Evolutionary conservation across 2,329 filamentous ascomycete genomes (phyloP).

Genomic region (Claviceps fusiformis): DNA sequence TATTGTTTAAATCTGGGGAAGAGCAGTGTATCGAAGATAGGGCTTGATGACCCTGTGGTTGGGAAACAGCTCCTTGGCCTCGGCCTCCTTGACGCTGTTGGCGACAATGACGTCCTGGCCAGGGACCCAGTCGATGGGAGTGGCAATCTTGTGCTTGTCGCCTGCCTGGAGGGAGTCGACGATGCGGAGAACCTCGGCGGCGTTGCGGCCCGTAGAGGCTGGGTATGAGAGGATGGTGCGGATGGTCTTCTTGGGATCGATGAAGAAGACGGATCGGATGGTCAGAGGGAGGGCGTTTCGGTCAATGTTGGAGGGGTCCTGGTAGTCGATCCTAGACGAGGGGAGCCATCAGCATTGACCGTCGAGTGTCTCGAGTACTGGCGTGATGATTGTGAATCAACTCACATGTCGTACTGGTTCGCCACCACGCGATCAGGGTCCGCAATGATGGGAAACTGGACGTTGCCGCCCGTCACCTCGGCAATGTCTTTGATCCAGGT

Average conservation of each 20-base stretch:
- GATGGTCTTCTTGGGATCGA: conserved; percentile 89
- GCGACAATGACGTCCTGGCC: conserved; percentile 91
- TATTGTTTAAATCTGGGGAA: conserved; percentile 45
- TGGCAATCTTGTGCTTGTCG: conserved; percentile 79
- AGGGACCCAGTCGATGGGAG: conserved; percentile 79
- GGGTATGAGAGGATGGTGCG: conserved; percentile 87
- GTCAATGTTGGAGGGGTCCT: conserved; percentile 71
- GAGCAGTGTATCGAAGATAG: conserved; percentile 60
- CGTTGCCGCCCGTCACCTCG: conserved; percentile 57
- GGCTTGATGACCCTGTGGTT: conserved; percentile 56
- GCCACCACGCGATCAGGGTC: conserved; percentile 68
- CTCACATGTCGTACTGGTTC: conserved; percentile 65
- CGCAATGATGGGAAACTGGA: conserved; percentile 68
- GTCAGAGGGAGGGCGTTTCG: conserved; percentile 79
- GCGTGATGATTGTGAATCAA: conserved; percentile 5
- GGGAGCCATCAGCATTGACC: neutral
- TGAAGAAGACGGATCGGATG: conserved; percentile 88
- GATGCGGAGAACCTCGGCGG: conserved; percentile 64
- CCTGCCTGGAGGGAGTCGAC: conserved; percentile 69
- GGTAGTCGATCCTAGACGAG: conserved; percentile 53
- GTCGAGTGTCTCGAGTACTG: neutral
- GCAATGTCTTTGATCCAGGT: conserved; percentile 85
- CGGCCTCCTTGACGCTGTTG: conserved; percentile 66
- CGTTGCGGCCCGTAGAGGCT: conserved; percentile 76
- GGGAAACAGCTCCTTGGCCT: conserved; percentile 80